Evolutionary conservation across 768 basidiomycete species (phyloP).

Genomic region (Boletus vinaceobasis): DNA sequence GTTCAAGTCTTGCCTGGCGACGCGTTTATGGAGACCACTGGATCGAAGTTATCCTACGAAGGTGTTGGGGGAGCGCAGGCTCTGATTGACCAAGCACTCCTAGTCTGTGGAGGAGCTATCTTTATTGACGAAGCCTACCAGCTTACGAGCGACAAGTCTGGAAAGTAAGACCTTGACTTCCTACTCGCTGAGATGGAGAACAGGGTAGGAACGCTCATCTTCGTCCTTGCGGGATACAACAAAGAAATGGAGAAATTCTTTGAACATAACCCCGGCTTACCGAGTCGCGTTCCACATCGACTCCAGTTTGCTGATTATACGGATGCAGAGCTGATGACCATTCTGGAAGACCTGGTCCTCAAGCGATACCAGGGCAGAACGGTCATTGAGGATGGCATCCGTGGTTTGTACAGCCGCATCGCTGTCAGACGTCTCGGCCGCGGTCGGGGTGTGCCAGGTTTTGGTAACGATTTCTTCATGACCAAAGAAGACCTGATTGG

Average conservation of each 20-base stretch:
- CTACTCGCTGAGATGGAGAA: conserved; percentile 77
- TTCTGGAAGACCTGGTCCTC: conserved; percentile 48
- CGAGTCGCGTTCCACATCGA: conserved; percentile 62
- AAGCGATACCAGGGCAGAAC: conserved; percentile 48
- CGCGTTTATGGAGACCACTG: conserved; percentile 60
- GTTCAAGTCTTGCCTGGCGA: conserved; percentile 50
- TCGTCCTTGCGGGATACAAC: conserved; percentile 68
- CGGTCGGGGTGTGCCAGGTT: conserved; percentile 40
- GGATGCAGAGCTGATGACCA: conserved; percentile 52
- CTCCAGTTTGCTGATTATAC: conserved; percentile 61
- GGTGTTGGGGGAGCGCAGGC: conserved; percentile 39
- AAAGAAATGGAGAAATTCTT: conserved; percentile 77
- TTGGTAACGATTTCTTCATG: conserved; percentile 64
- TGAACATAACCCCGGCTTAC: conserved; percentile 68
- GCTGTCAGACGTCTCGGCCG: conserved; percentile 17
- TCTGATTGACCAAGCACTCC: conserved; percentile 42
- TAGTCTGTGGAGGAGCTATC: conserved; percentile 58
- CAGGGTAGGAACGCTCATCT: conserved; percentile 57
- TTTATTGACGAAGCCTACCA: conserved; percentile 77
- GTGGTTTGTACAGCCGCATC: conserved; percentile 50
- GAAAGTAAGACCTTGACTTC: conserved; percentile 62
- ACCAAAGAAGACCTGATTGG: conserved; percentile 59
- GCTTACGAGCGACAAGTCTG: conserved; percentile 45
- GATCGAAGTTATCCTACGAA: conserved; percentile 54
- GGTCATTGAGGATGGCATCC: conserved; percentile 51